phyloP scores from a whole-genome alignment of 495 filamentous ascomycete genomes.

The Hypoxylon cercidicola region DNA sequence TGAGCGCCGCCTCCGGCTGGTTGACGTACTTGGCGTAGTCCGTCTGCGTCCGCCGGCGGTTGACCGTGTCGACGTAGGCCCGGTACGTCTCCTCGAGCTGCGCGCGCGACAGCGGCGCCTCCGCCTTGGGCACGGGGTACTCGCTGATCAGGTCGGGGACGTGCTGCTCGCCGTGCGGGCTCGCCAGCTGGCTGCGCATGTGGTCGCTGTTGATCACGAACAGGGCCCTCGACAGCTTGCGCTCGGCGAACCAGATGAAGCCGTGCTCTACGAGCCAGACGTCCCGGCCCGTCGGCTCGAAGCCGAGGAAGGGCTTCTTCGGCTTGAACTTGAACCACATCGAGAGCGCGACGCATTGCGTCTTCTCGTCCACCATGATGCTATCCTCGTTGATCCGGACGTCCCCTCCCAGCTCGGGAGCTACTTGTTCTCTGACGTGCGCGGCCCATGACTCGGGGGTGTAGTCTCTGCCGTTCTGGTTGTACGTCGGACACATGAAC shows the following conservation, averaged over 20 bases:
- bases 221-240: constrained; percentile 32
- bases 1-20: constrained; percentile 22
- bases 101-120: constrained; percentile 22
- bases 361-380: constrained; percentile 30
- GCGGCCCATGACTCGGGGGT: constrained; percentile 29
- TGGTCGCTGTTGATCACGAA: constrained; percentile 35
- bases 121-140: constrained; percentile 15
- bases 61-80: constrained; percentile 30
- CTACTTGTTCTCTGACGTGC: constrained; percentile 26
- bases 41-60: constrained; percentile 19
- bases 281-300: constrained; percentile 26
- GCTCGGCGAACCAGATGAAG: constrained; percentile 34
- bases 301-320: constrained; percentile 26
- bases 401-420: constrained; percentile 28
- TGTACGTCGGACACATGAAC: constrained; percentile 32
- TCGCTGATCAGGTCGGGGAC: constrained; percentile 29
- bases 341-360: constrained; percentile 31
- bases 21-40: constrained; percentile 31
- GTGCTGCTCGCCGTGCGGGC: constrained; percentile 9
- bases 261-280: constrained; percentile 28
- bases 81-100: constrained; percentile 23
- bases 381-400: constrained; percentile 34
- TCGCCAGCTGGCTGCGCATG: constrained; percentile 31
- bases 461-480: constrained; percentile 33
- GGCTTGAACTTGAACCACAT: constrained; percentile 34